Evolutionary conservation across 2,329 filamentous ascomycete species (phyloP), one percentile per base, ranked within the genome.

Genomic region (Fusarium poae): DNA sequence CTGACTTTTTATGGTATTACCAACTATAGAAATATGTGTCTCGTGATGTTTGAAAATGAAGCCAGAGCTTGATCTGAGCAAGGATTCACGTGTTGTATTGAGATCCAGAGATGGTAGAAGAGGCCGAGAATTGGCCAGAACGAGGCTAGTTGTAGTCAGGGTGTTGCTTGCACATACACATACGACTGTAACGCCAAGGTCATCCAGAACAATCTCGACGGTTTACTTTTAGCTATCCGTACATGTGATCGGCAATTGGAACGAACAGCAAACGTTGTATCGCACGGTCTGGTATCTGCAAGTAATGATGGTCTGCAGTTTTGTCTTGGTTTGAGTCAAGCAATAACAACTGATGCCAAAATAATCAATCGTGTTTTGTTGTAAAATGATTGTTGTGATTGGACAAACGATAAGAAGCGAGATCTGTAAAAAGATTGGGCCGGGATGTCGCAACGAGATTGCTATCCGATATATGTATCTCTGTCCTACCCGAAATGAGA

Each of bases 381-480:
- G 40, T 48, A 20, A 27, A 29, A 42, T 39, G 21, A 27, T 35
- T n/a, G 34, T 6, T 39, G 46, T 18, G 50, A 27, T 55, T 46
- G 40, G 42, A 43, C 25, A 58, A 53, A n/a, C 16, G 39, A 32
- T 48, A 42, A 16, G 25, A 66, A 57, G 39, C 66, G 57, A 69
- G 62, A 69, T 70, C 67, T 70, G 11, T 27, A 27, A 57, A 39
- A 53, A 45, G 54, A 44, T 55, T 44, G 54, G 23, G 53, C 34
- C 42, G n/a, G 52, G 60, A 69, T 63, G 66, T 30, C 25, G 16
- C 34, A 39, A 27, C 52, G 66, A 69, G 65, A 68, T 69, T 69
- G 40, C 56, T 42, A 7, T 55, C n/a, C 46, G 52, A 66, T 66
- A 54, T 30, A 45, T 30, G 43, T 29, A 45, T 39, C 23, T 57